Base-by-base conservation (phyloP, 805 yeast species). In the Lipomyces oligophaga region DNA sequence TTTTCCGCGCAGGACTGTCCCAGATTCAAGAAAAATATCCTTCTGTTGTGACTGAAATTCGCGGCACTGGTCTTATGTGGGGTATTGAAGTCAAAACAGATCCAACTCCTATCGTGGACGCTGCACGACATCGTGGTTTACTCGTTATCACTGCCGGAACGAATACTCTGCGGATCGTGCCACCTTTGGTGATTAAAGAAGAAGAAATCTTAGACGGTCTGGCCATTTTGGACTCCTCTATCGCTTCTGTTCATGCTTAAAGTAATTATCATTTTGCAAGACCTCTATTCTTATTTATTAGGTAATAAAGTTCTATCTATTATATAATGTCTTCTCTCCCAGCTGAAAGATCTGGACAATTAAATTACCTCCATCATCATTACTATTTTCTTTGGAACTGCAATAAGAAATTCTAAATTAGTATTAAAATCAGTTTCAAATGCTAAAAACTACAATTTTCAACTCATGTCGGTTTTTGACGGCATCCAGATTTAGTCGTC, bases 81-180 rank as follows among this genome's bases (percentile, higher is more conserved):
- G 98, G 98, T 34, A 66, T 87, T 46, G 88, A 90, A 67, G 80
- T 90, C 57, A 67, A 67, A 15, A 72, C 76, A 38, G 79, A 83
- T 49, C 90, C 94, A 40, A 43, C 61, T 11, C 67, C 71, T 11
- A 68, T 90, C n/a, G 79, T 88, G 20, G 70, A 69, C 21, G 75
- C 75, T 48, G 87, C 94, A 34, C 75, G 90, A 61, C 84, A 85
- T 45, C 68, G 79, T 50, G 97, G 97, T 2, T 70, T 93, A 54
- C 70, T 93, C 48, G 78, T 88, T 20, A 85, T 93, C 46, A 84
- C 95, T 18, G 96, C 96, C 5, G 98, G 97, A 36, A 82, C 84
- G 58, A 87, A 88, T 64, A 90, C 93, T 7, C 70, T 93, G 43
- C 79, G 98, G 68, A 73, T 93, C 54, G 93, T 90, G 25, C 98